Base-by-base conservation (phyloP, 2,329 filamentous ascomycete species). In the Monilinia aucupariae region DNA sequence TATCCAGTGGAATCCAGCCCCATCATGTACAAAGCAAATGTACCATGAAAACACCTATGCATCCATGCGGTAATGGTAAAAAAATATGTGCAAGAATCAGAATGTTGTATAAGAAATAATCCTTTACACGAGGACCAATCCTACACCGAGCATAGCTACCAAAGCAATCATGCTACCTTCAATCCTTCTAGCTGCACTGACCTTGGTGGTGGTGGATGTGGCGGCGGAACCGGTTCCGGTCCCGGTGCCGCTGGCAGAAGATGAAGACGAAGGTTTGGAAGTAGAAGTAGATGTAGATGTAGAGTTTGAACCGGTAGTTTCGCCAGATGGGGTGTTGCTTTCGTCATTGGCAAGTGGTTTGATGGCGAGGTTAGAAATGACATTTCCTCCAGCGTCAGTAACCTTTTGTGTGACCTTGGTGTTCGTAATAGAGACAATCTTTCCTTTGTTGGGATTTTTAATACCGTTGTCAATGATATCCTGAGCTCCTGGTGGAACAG, bases 391-490 rank as follows among this genome's bases (percentile, higher is more conserved):
- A 68, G 76, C 77, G 51, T 78, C 78, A 69, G 81, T 82, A 17
- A 96, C 82, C 3, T 77, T 78, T 67, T 82, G 77, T 30, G 79
- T 78, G 62, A 89, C 82, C 37, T 76, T 77, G 27, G 81, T 86
- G 34, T 55, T 67, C 22, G 76, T 79, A 56, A 91, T 82, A 2
- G 77, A 69, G 32, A 89, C 81, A 60, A 96, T 76, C 76, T 87
- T 84, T 70, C 88, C 88, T 17, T 74, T 76, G 47, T 86, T 85
- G 62, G 85, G 82, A 67, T 83, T 83, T 55, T 76, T 78, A 65
- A 96, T 83, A 66, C 93, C 92, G 55, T 88, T 85, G 68, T 90
- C 80, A 73, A 97, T 93, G 71, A 96, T 80, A 52, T 83, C 80
- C 65, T 86, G 80, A 47, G 86, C 87, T 68, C 86, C 89, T 4